Evolutionary conservation across 192 early-diverging fungal genomes (phyloP).

Genomic region (Coemansia sp.): DNA sequence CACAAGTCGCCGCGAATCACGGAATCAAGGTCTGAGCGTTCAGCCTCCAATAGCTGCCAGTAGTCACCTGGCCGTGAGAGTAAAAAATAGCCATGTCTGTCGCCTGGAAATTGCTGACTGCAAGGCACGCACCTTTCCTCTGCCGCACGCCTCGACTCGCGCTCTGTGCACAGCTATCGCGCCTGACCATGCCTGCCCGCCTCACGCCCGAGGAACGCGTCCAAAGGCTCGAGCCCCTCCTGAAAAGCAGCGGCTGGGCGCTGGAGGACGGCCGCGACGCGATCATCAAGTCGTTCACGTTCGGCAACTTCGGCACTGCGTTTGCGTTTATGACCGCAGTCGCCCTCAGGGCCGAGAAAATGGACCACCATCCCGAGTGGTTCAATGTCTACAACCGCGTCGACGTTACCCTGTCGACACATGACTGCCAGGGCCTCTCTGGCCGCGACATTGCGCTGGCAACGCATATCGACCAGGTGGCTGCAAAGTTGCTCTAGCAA

Average conservation of each 20-base stretch:
- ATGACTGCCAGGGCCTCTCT: slow-evolving; percentile 82
- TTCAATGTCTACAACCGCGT: slow-evolving; percentile 94
- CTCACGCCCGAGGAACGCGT: slow-evolving; percentile 23
- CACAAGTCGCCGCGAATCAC: slow-evolving; percentile 30
- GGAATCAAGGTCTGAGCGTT: slow-evolving; percentile 19
- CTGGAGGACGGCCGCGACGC: slow-evolving; percentile 62
- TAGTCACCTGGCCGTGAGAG: too few relatives aligned
- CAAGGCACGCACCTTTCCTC: too few relatives aligned
- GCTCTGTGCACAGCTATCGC: too few relatives aligned
- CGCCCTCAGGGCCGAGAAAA: slow-evolving; percentile 83
- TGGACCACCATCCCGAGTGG: slow-evolving; percentile 96
- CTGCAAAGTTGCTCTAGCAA: slow-evolving; percentile 1
- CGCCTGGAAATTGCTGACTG: too few relatives aligned
- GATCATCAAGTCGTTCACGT: slow-evolving; percentile 68
- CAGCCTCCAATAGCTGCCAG: too few relatives aligned
- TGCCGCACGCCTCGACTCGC: too few relatives aligned
- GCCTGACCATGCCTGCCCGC: slow-evolving; percentile 15
- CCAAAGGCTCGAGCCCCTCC: slow-evolving; percentile 20
- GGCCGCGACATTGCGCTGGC: slow-evolving; percentile 71
- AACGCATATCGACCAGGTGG: slow-evolving; percentile 56
- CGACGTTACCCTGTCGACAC: slow-evolving; percentile 83
- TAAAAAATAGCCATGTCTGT: too few relatives aligned
- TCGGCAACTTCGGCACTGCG: slow-evolving; percentile 78
- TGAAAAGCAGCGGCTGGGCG: slow-evolving; percentile 51
- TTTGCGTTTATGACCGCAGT: slow-evolving; percentile 95